Evolutionary conservation across 1,284 basidiomycete genomes (phyloP).

Genomic region (Rhodofomes roseus): DNA sequence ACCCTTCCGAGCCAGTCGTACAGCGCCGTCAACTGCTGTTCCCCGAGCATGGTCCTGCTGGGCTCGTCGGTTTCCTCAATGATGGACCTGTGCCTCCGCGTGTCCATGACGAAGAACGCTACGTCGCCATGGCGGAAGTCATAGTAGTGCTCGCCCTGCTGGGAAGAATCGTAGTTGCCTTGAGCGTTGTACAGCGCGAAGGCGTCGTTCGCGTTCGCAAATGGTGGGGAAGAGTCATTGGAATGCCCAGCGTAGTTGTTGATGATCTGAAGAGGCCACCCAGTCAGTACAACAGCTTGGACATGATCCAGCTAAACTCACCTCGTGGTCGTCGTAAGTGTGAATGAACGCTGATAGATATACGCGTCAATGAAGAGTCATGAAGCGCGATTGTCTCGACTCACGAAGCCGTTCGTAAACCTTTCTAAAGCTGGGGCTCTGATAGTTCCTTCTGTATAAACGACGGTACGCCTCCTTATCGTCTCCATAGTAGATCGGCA

Average conservation of each 20-base stretch:
- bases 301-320: constrained; percentile 18
- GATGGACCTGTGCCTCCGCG: constrained; percentile 60
- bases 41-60: constrained; percentile 70
- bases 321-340: constrained; percentile 70
- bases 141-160: constrained; percentile 54
- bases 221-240: constrained; percentile 52
- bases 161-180: constrained; percentile 56
- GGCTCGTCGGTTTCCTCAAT: constrained; percentile 37
- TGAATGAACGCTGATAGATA: constrained; percentile 52
- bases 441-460: constrained; percentile 64
- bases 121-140: constrained; percentile 65
- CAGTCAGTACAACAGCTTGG: too few species aligned
- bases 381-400: too few species aligned
- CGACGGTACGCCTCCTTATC: constrained; percentile 53
- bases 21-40: constrained; percentile 60
- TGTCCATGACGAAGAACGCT: constrained; percentile 82
- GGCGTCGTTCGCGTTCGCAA: constrained; percentile 56
- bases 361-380: too few species aligned
- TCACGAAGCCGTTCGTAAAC: constrained; percentile 64
- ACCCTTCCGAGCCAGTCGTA: constrained; percentile 65
- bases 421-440: constrained; percentile 59
- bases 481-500: constrained; percentile 61
- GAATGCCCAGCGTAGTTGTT: constrained; percentile 62
- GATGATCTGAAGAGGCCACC: constrained; percentile 50
- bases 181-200: constrained; percentile 67